phyloP scores from a whole-genome alignment of 805 yeast genomes.

The Cyberlindnera bimundalis region DNA sequence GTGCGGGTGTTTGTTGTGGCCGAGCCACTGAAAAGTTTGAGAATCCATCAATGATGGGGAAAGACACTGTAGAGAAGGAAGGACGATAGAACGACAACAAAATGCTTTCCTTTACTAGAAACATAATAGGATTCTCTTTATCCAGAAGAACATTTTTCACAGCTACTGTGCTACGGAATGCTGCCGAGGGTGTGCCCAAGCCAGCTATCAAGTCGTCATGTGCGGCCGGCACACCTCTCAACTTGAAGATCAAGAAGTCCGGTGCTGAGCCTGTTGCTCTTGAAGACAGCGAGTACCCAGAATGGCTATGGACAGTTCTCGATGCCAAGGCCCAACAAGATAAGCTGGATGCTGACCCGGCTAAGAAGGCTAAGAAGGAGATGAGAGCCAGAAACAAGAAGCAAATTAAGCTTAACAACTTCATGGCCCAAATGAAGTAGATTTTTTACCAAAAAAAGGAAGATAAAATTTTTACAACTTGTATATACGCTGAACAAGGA shows the following conservation, averaged over 20 bases:
- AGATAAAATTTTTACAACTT: background rate
- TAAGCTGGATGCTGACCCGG: slow-evolving; percentile 55
- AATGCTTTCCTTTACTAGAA: slow-evolving; percentile 13
- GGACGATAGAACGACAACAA: background rate
- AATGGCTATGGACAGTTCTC: slow-evolving; percentile 87
- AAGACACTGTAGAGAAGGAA: background rate
- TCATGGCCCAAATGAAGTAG: slow-evolving; percentile 47
- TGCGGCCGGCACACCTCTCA: slow-evolving; percentile 68
- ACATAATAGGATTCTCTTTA: background rate
- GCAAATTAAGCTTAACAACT: slow-evolving; percentile 74
- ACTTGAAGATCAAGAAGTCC: slow-evolving; percentile 67
- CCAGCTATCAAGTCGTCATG: slow-evolving; percentile 43
- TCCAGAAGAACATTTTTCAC: slow-evolving; percentile 18
- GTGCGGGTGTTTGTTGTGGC: slow-evolving; percentile 1
- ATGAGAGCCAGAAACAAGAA: slow-evolving; percentile 66
- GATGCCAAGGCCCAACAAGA: slow-evolving; percentile 61
- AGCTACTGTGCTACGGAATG: slow-evolving; percentile 14
- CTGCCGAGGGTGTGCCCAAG: slow-evolving; percentile 8
- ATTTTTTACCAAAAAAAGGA: no score
- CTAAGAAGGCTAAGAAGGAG: slow-evolving; percentile 64
- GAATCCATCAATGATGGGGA: slow-evolving; percentile 1
- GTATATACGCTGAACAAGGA: slow-evolving; percentile 4
- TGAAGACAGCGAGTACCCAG: slow-evolving; percentile 87
- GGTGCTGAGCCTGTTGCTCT: slow-evolving; percentile 89
- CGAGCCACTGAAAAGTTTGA: slow-evolving; percentile 10